Evolutionary conservation across 305 asterid species (phyloP).

Genomic region (Rubia balearica): DNA sequence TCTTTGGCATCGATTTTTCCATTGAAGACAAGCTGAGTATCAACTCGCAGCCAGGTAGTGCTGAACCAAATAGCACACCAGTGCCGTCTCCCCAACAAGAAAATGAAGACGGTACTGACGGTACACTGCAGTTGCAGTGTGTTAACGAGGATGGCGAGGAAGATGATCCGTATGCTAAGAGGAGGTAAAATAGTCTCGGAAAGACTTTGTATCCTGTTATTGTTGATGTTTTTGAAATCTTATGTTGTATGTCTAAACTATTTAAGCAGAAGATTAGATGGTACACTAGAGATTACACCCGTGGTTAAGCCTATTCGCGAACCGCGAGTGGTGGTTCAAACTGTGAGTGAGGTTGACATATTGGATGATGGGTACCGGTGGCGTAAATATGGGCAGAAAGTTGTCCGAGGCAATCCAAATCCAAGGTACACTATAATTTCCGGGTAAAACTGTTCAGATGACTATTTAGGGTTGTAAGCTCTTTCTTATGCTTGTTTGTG

Average conservation of each 20-base stretch:
- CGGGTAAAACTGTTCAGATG: background rate
- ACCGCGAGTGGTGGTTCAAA: constrained; percentile 94
- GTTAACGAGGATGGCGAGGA: constrained; percentile 60
- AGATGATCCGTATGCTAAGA: constrained; percentile 63
- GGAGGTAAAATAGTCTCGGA: constrained; percentile 45
- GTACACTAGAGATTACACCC: constrained; percentile 54
- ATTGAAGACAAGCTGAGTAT: constrained; percentile 47
- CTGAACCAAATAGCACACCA: constrained; percentile 54
- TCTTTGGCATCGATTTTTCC: constrained; percentile 17
- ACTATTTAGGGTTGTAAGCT: background rate
- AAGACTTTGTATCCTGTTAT: constrained; percentile 7
- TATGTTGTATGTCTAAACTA: constrained; percentile 9
- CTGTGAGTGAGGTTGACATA: constrained; percentile 93
- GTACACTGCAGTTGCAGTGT: constrained; percentile 43
- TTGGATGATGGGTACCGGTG: constrained; percentile 95
- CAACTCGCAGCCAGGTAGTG: constrained; percentile 25
- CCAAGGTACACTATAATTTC: constrained; percentile 57
- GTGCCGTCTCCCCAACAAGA: constrained; percentile 58
- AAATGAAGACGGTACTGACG: constrained; percentile 58
- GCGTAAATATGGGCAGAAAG: constrained; percentile 99
- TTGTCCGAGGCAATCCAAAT: constrained; percentile 96
- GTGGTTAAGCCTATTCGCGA: constrained; percentile 88
- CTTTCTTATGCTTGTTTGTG: background rate
- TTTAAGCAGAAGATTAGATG: constrained; percentile 70
- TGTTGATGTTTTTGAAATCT: constrained; percentile 11